phyloP scores from a whole-genome alignment of 768 basidiomycete genomes.

The Leccinum pellstonianum region DNA sequence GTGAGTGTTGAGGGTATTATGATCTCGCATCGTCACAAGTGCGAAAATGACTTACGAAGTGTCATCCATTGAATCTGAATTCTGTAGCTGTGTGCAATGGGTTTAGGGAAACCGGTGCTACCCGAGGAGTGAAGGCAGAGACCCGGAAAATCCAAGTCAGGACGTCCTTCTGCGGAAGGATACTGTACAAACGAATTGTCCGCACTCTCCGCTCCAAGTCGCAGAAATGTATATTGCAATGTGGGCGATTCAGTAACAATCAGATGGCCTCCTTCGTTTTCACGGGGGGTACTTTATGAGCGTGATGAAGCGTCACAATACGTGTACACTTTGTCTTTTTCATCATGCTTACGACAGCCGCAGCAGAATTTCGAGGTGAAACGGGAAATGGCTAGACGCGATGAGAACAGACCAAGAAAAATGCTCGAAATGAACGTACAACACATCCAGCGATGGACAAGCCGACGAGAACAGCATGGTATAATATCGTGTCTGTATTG shows the following conservation, averaged over 20 bases:
- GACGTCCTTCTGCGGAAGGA: background rate
- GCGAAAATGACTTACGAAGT: constrained; percentile 29
- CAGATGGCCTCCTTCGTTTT: background rate
- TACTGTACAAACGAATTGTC: constrained; percentile 10
- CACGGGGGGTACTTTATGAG: constrained; percentile 8
- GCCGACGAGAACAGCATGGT: constrained; percentile 34
- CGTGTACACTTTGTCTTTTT: constrained; percentile 17
- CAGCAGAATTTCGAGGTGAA: constrained; percentile 28
- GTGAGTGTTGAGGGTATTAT: too few species aligned
- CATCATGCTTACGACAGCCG: constrained; percentile 21
- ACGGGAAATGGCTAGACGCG: constrained; percentile 33
- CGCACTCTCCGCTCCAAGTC: background rate
- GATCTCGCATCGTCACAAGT: too few species aligned
- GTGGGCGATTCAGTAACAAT: background rate
- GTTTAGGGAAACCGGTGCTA: constrained; percentile 49
- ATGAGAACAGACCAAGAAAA: constrained; percentile 8
- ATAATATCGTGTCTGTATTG: constrained; percentile 34
- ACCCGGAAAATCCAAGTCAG: constrained; percentile 24
- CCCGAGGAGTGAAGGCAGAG: constrained; percentile 50
- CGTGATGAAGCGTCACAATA: constrained; percentile 21
- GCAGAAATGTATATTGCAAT: constrained; percentile 28
- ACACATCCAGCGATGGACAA: constrained; percentile 41
- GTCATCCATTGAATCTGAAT: constrained; percentile 35
- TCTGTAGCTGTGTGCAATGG: constrained; percentile 38
- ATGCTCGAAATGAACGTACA: constrained; percentile 25